These are phyloP conservation scores for Misopates orontium DNA, from an alignment of 257 asterid species.

Conservation along the genomic window DNA sequence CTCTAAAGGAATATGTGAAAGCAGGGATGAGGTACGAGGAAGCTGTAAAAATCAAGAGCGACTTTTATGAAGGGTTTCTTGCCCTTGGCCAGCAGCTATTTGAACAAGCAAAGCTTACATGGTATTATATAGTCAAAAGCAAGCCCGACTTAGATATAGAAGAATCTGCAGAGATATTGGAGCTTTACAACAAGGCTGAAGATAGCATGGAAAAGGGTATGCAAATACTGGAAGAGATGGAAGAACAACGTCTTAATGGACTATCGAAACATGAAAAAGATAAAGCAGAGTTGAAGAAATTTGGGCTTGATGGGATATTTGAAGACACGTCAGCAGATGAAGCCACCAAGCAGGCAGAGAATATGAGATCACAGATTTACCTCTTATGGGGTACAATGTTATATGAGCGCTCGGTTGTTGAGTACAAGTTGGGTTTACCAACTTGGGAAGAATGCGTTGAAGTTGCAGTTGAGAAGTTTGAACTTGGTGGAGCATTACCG, in stretches of 20 bases:
- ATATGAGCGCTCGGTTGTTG: conserved; percentile 90
- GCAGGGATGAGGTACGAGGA: conserved; percentile 78
- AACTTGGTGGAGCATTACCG: conserved; percentile 78
- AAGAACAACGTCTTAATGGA: conserved; percentile 88
- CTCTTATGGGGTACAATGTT: conserved; percentile 90
- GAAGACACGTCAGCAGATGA: conserved; percentile 60
- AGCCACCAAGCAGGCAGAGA: conserved; percentile 64
- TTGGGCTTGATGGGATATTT: conserved; percentile 63
- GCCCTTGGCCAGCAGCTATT: conserved; percentile 92
- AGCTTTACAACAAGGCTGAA: conserved; percentile 88
- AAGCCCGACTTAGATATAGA: conserved; percentile 52
- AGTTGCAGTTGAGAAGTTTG: conserved; percentile 90
- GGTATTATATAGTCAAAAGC: conserved; percentile 65
- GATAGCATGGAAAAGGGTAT: conserved; percentile 93
- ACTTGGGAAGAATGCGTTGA: conserved; percentile 96
- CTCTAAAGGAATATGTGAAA: conserved; percentile 59
- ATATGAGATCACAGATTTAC: conserved; percentile 78
- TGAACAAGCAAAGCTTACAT: conserved; percentile 84
- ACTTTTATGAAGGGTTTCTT: conserved; percentile 88
- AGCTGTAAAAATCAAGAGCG: conserved; percentile 77
- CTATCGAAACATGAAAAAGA: conserved; percentile 68
- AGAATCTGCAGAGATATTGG: conserved; percentile 61
- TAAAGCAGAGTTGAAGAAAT: conserved; percentile 51
- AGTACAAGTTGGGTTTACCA: conserved; percentile 76
- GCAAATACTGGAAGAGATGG: conserved; percentile 95